Base-by-base conservation (phyloP, 2,329 filamentous ascomycete species). In the Colletotrichum spaethianum region DNA sequence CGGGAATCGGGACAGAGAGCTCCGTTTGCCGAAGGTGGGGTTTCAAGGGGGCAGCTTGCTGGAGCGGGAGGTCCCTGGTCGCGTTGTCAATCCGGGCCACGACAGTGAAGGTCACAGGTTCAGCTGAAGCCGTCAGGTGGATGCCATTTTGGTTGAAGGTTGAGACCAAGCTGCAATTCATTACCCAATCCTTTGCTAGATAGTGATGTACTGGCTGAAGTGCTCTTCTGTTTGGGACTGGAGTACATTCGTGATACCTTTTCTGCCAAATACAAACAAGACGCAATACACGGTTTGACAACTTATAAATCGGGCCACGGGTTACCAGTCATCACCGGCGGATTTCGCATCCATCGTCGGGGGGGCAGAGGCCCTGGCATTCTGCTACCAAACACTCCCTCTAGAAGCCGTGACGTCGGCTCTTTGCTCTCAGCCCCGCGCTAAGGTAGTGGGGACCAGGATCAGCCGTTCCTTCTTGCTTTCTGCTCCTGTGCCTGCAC, bases 401-500 rank as follows among this genome's bases (percentile, higher is more conserved):
- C n/a, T 44, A 31, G 23, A 63, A 61, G 44, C 52, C 44, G 69
- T 72, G 69, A 72, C 65, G 65, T 72, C 69, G 67, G 59, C 44
- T 71, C 63, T 70, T 65, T 72, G 65, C 31, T 73, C 69, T 70
- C 67, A 70, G 67, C 70, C 67, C 70, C 70, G 67, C 67, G 67
- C 67, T 73, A 63, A 63, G 61, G 28, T 59, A 72, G 69, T 72
- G 67, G 67, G 31, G 57, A 53, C 59, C 44, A 38, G 31, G 46
- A 62, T 53, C 59, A 69, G 65, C 65, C 36, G 65, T 60, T 38
- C 59, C 69, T 55, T 69, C 53, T 42, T 53, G 42, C 65, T 50
- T 59, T 42, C 55, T 60, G 38, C 31, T 31, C 33, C 67, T 31
- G 20, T 46, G 44, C 56, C 46, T 55, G 60, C 66, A 50, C 59